These are phyloP conservation scores for Annulohypoxylon bovei DNA, from an alignment of 495 filamentous ascomycete genomes.

Conservation along the genomic window DNA sequence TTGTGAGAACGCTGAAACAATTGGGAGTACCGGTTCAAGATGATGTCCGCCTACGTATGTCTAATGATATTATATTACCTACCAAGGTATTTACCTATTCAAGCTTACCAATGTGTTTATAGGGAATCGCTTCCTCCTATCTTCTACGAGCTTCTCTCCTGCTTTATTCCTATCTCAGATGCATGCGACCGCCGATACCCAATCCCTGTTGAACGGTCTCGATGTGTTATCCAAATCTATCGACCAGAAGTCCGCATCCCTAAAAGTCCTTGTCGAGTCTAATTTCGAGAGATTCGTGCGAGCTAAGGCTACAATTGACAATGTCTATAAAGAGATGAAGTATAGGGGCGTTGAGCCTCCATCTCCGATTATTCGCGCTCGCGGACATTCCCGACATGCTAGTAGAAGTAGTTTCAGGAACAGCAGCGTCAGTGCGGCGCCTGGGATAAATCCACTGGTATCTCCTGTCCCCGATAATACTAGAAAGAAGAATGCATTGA, in stretches of 20 bases:
- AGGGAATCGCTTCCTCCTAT: constrained; percentile 93
- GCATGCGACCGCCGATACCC: constrained; percentile 82
- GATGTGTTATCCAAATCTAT: constrained; percentile 87
- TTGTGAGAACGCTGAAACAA: constrained; percentile 80
- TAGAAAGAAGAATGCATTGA: constrained; percentile 85
- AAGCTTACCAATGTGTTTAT: constrained; percentile 9
- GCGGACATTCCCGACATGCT: constrained; percentile 66
- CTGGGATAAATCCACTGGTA: constrained; percentile 47
- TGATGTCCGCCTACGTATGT: constrained; percentile 78
- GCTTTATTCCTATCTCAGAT: constrained; percentile 90
- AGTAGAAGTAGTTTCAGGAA: constrained; percentile 74
- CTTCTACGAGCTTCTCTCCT: constrained; percentile 94
- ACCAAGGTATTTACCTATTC: neutral
- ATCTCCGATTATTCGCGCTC: constrained; percentile 51
- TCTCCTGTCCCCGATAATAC: constrained; percentile 54
- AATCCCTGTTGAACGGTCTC: constrained; percentile 79
- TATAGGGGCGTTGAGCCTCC: constrained; percentile 77
- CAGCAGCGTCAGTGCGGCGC: constrained; percentile 55
- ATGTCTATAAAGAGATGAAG: constrained; percentile 98
- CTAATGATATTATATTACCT: neutral
- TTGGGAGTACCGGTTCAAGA: constrained; percentile 85
- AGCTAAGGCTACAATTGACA: constrained; percentile 96
- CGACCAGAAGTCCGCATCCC: constrained; percentile 93
- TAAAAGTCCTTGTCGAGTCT: constrained; percentile 94
- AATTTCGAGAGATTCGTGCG: constrained; percentile 98